phyloP scores from a whole-genome alignment of 495 filamentous ascomycete genomes.

The Talaromyces adpressus region DNA sequence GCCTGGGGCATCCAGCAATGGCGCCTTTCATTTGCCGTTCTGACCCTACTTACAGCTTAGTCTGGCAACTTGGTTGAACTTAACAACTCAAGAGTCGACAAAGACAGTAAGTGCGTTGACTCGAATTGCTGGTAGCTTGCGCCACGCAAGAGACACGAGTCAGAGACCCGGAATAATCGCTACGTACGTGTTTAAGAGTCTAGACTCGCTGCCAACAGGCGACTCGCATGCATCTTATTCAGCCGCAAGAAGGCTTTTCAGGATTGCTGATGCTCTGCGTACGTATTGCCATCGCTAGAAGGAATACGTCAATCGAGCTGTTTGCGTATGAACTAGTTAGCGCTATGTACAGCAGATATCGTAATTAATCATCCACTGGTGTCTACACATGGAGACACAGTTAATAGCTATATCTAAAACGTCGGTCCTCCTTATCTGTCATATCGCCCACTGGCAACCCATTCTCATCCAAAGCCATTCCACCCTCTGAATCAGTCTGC shows the following conservation, averaged over 20 bases:
- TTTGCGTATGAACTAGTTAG: background rate
- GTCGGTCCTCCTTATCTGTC: conserved; percentile 17
- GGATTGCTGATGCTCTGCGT: background rate
- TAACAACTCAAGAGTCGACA: too few relatives aligned
- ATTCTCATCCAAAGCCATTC: background rate
- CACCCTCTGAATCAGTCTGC: background rate
- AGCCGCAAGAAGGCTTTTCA: background rate
- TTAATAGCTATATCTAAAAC: conserved; percentile 15
- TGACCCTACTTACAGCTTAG: too few relatives aligned
- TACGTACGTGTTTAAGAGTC: background rate
- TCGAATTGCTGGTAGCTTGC: background rate
- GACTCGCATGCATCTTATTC: background rate
- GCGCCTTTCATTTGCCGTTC: background rate
- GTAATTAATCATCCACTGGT: background rate
- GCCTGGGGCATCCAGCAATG: background rate
- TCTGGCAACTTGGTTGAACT: too few relatives aligned
- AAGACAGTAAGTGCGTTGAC: too few relatives aligned
- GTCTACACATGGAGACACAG: background rate
- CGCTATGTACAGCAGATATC: background rate
- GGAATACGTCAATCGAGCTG: background rate
- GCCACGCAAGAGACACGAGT: background rate
- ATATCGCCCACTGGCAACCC: conserved; percentile 9
- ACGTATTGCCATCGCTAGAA: background rate
- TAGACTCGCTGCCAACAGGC: background rate
- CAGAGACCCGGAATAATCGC: background rate